These are phyloP conservation scores for Pilatotrama ljubarskyi DNA, from an alignment of 768 basidiomycete genomes.

Conservation along the genomic window DNA sequence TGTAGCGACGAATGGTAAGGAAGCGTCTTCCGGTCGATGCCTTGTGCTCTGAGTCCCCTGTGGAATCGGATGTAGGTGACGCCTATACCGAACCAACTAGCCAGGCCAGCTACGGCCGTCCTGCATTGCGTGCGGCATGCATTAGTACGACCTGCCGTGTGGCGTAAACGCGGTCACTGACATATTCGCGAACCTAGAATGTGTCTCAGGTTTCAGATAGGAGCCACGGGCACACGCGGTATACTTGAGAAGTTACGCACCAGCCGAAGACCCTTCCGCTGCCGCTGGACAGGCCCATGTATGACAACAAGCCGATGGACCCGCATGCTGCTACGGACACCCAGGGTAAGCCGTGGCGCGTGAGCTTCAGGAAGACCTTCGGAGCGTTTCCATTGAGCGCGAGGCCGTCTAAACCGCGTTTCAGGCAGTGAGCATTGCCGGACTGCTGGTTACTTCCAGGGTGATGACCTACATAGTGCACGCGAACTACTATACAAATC, in stretches of 20 bases:
- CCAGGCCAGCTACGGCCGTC: slow-evolving; percentile 41
- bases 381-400: slow-evolving; percentile 56
- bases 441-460: background rate
- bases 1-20: slow-evolving; percentile 46
- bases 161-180: background rate
- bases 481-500: slow-evolving; percentile 42
- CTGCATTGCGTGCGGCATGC: slow-evolving; percentile 16
- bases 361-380: slow-evolving; percentile 44
- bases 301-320: slow-evolving; percentile 40
- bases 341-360: slow-evolving; percentile 45
- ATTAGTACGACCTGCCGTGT: background rate
- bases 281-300: slow-evolving; percentile 39
- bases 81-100: slow-evolving; percentile 46
- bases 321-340: slow-evolving; percentile 36
- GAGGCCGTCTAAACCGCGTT: slow-evolving; percentile 47
- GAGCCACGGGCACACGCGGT: background rate
- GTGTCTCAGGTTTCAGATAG: background rate
- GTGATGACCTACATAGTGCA: slow-evolving; percentile 35
- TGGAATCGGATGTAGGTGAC: slow-evolving; percentile 49
- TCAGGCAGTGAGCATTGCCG: slow-evolving; percentile 20
- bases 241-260: slow-evolving; percentile 27
- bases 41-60: slow-evolving; percentile 49
- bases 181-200: slow-evolving; percentile 28
- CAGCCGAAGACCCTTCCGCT: slow-evolving; percentile 44
- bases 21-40: slow-evolving; percentile 46